Conservation (phyloP, 2,329 filamentous ascomycete species). For the Dactylonectria macrodidyma region DNA sequence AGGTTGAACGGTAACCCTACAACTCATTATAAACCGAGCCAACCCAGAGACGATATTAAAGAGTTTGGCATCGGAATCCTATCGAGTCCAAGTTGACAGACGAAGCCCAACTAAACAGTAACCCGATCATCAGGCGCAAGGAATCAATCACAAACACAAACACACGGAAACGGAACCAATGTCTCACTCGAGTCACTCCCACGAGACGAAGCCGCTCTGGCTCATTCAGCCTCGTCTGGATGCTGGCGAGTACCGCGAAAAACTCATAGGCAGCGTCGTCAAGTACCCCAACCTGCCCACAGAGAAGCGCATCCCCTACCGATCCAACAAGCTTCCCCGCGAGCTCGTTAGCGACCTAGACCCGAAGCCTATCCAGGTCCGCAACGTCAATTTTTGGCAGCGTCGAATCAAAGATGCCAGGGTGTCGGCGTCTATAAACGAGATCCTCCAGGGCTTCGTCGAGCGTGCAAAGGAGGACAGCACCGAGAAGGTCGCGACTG, state of each 20-base stretch:
- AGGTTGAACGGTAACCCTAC: background rate
- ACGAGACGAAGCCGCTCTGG: slow-evolving; percentile 28
- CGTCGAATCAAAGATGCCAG: slow-evolving; percentile 27
- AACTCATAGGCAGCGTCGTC: slow-evolving; percentile 28
- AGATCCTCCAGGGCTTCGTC: slow-evolving; percentile 24
- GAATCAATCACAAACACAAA: background rate
- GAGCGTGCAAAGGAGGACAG: slow-evolving; percentile 25
- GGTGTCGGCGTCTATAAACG: slow-evolving; percentile 23
- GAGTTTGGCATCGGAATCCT: background rate
- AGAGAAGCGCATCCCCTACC: slow-evolving; percentile 29
- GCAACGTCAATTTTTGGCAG: slow-evolving; percentile 30
- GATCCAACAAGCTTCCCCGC: slow-evolving; percentile 23
- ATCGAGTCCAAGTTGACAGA: background rate
- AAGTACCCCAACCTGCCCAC: slow-evolving; percentile 25
- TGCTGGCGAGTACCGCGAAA: slow-evolving; percentile 27
- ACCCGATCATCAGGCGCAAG: background rate
- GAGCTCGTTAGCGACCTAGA: slow-evolving; percentile 27
- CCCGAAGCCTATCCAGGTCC: slow-evolving; percentile 28
- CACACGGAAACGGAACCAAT: slow-evolving; percentile 14
- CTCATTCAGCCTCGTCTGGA: slow-evolving; percentile 27
- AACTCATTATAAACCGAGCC: slow-evolving; percentile 1
- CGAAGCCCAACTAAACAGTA: background rate
- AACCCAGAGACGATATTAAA: background rate
- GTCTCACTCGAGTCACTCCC: slow-evolving; percentile 14
- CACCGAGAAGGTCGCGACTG: slow-evolving; percentile 20